Conservation (phyloP, 345 rosid species). For the Limnanthes douglasii region DNA sequence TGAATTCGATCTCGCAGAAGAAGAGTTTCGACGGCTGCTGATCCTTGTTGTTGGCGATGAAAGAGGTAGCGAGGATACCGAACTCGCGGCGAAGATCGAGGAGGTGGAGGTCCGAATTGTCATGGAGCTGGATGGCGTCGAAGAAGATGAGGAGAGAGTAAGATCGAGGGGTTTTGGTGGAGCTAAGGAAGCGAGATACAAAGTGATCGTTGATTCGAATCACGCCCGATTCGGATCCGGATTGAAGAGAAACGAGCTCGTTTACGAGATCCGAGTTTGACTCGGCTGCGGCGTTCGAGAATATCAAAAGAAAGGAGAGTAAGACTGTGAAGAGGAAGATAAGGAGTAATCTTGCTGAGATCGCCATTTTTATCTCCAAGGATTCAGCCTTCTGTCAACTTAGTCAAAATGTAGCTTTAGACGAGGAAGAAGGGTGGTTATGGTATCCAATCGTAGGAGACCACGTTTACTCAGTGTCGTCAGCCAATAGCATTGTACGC, state of each 20-base stretch:
- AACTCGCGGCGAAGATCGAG: constrained; percentile 50
- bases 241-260: constrained; percentile 57
- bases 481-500: neutral
- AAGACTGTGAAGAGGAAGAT: constrained; percentile 16
- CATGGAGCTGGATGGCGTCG: constrained; percentile 52
- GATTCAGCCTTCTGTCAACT: neutral
- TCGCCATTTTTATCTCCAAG: constrained; percentile 20
- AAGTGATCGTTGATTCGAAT: constrained; percentile 70
- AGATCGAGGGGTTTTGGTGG: constrained; percentile 53
- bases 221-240: constrained; percentile 43
- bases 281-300: constrained; percentile 10
- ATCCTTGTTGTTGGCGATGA: constrained; percentile 49
- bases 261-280: constrained; percentile 29
- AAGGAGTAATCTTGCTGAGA: constrained; percentile 4
- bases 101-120: constrained; percentile 63
- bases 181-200: constrained; percentile 62
- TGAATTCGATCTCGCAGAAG: constrained; percentile 78
- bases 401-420: neutral
- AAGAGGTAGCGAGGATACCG: constrained; percentile 56
- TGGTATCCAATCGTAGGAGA: neutral
- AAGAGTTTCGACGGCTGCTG: constrained; percentile 37
- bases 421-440: constrained; percentile 2
- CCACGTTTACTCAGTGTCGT: constrained; percentile 8
- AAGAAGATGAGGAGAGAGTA: constrained; percentile 75
- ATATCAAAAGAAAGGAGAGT: neutral